Conservation (phyloP, 768 basidiomycete genomes). For the Boletus rubescentipes region DNA sequence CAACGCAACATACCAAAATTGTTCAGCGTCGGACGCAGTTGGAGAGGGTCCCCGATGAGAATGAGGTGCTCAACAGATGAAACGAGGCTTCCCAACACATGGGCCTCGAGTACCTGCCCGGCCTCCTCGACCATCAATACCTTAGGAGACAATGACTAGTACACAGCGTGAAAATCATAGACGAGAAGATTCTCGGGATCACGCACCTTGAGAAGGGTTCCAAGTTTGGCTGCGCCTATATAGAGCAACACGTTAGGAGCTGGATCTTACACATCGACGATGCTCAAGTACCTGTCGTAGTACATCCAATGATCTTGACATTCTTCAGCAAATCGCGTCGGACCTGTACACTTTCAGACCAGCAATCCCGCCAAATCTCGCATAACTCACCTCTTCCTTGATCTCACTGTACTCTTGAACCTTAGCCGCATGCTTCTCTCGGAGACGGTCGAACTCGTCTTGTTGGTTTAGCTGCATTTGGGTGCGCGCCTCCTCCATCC, state of each 20-base stretch:
- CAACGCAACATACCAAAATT: conserved; percentile 49
- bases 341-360: conserved; percentile 36
- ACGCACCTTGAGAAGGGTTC: conserved; percentile 53
- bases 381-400: conserved; percentile 51
- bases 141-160: conserved; percentile 55
- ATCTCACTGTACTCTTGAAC: conserved; percentile 37
- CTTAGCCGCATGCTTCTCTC: conserved; percentile 42
- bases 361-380: neutral
- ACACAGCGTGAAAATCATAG: neutral
- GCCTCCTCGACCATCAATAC: conserved; percentile 78
- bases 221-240: conserved; percentile 66
- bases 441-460: conserved; percentile 44
- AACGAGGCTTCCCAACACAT: conserved; percentile 64
- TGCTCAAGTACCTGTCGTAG: conserved; percentile 59
- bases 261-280: neutral
- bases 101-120: conserved; percentile 80
- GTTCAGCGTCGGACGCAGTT: conserved; percentile 67
- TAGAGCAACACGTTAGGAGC: neutral
- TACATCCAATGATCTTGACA: conserved; percentile 70
- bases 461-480: conserved; percentile 29
- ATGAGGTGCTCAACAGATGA: conserved; percentile 71
- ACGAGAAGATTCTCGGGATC: neutral
- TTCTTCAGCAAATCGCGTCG: conserved; percentile 52
- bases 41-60: conserved; percentile 77
- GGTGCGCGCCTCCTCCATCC: conserved; percentile 44